phyloP scores from a whole-genome alignment of 345 rosid species.

The Linum lewisii region DNA sequence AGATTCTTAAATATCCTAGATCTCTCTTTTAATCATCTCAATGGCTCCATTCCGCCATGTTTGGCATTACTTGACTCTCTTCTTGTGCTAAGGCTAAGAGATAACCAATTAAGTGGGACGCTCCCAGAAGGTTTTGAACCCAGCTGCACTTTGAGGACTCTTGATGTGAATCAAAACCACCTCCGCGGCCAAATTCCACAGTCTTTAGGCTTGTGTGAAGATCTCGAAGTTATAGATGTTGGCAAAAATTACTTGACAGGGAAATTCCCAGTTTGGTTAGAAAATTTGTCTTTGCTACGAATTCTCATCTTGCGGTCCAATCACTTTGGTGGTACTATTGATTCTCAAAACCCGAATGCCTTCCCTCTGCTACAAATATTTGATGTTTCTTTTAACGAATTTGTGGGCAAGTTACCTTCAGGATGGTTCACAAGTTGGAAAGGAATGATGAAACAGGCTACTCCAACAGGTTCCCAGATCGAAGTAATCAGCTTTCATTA shows the following conservation, averaged over 20 bases:
- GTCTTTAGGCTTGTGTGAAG: not conserved
- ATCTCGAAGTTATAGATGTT: not conserved
- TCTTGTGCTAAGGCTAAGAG: not conserved
- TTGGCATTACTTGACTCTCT: not conserved
- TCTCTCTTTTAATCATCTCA: not conserved
- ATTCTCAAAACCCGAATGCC: not conserved
- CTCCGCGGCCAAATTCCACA: not conserved
- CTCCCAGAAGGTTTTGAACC: not conserved
- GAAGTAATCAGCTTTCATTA: too few species aligned
- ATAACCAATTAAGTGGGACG: not conserved
- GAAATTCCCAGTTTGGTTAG: conserved; percentile 1
- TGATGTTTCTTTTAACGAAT: not conserved
- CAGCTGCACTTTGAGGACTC: not conserved
- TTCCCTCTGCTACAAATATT: not conserved
- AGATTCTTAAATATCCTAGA: not conserved
- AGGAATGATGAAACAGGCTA: not conserved
- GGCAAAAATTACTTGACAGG: not conserved
- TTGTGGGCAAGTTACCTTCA: not conserved
- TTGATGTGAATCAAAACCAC: not conserved
- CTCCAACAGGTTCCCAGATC: too few species aligned
- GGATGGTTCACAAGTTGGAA: not conserved
- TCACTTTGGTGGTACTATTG: not conserved
- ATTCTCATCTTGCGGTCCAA: not conserved
- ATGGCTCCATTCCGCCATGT: not conserved
- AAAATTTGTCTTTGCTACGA: not conserved